Evolutionary conservation across 2,329 filamentous ascomycete species (phyloP), one percentile per base, ranked within the genome.

Genomic region (Pseudogymnoascus sp.): DNA sequence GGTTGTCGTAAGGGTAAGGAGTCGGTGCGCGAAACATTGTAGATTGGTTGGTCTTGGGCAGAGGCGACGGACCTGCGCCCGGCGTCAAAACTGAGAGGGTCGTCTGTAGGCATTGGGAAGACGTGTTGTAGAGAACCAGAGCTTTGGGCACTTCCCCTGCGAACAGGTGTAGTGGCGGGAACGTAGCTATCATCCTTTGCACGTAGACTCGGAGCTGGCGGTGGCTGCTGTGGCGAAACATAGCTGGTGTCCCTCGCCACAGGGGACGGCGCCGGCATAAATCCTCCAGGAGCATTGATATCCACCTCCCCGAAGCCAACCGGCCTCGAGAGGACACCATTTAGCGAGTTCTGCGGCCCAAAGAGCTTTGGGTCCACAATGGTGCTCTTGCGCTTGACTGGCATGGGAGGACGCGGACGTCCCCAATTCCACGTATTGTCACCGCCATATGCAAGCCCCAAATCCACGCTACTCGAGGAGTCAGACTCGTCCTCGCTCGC

Each of bases 1-100:
- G 93, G 93, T 69, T 96, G 91, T 72, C 95, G 89, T n/a, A 97
- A 80, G 10, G 87, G 86, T 33, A 91, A 82, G 0, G 84, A 80
- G 5, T 78, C 84, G 4, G 87, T 83, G 33, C 59, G 59, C 5
- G 59, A 60, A 11, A 60, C 33, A 17, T 60, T 60, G 33, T 38
- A 38, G 2, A 78, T 72, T 7, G 77, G 70, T 62, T 76, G 73
- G 38, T 73, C 74, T 59, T 74, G 74, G 64, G 79, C 77, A 9
- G 78, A 78, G 13, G 79, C 72, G n/a, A 79, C 71, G 38, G 84
- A 83, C 21, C 76, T 78, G 33, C 80, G 78, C 26, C 75, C 77
- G 59, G 80, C 83, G 67, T 90, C 87, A 68, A 88, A 88, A 26
- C 77, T 79, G 19, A 76, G 79, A 6, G 86, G 84, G 67, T 93